These are phyloP conservation scores for Thalassia testudinum DNA, from an alignment of 116 monocot species.

Conservation along the genomic window DNA sequence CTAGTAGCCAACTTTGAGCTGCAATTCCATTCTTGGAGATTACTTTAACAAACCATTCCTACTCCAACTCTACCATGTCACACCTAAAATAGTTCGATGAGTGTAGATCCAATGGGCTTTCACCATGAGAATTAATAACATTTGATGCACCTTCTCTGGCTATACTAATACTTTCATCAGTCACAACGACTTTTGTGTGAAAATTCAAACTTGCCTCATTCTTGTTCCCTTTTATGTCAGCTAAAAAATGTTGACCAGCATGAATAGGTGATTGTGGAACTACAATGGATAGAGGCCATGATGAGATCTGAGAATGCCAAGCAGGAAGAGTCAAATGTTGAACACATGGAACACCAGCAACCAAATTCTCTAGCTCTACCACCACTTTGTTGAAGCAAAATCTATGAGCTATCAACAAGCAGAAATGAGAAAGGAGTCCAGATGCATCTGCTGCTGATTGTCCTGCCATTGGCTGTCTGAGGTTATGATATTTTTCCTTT, in stretches of 20 bases:
- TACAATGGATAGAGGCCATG: conserved; percentile 73
- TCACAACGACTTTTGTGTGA: conserved; percentile 58
- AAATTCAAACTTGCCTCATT: conserved; percentile 35
- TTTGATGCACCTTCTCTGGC: conserved; percentile 56
- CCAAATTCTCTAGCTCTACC: conserved; percentile 58
- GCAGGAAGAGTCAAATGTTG: conserved; percentile 64
- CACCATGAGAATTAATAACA: conserved; percentile 45
- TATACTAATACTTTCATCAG: conserved; percentile 69
- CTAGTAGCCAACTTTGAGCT: too few relatives aligned
- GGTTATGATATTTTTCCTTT: conserved; percentile 17
- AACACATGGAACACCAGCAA: conserved; percentile 57
- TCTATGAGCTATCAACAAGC: conserved; percentile 72
- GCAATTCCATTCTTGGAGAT: too few relatives aligned
- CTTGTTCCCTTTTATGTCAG: conserved; percentile 15
- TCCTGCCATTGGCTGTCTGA: conserved; percentile 8
- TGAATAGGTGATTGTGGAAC: conserved; percentile 50
- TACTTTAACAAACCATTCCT: too few relatives aligned
- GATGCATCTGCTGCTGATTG: conserved; percentile 16
- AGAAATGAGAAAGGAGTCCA: conserved; percentile 58
- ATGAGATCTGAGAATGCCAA: conserved; percentile 88
- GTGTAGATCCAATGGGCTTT: conserved; percentile 13
- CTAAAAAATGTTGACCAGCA: conserved; percentile 20
- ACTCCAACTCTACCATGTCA: conserved; percentile 66
- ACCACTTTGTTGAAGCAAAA: conserved; percentile 64
- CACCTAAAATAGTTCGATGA: conserved; percentile 45